Evolutionary conservation across 192 early-diverging fungal species (phyloP), one percentile per base, ranked within the genome.

Genomic region (Spizellomyces sp.): DNA sequence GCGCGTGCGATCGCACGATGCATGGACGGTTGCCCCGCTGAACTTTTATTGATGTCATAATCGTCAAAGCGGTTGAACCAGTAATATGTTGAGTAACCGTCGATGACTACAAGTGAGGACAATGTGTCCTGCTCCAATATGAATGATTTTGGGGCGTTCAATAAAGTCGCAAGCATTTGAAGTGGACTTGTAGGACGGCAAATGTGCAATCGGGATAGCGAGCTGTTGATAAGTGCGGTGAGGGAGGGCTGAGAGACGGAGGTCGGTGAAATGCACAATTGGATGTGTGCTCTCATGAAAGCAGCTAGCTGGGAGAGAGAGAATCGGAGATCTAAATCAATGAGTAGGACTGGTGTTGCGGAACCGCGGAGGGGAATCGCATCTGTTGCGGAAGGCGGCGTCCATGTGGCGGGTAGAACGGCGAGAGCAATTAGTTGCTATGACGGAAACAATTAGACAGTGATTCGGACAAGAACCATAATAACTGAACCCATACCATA

Each of bases 11-110:
- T 54, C 12, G 50, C 50, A 4, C 50, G 50, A 19, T 54, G 50
- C 17, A 19, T n/a, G 12, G 50, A 54, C 1, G 50, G 12, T 36
- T 36, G 27, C 27, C 27, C 27, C 27, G 27, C 27, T 36, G 27
- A 36, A 36, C 27, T 36, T 36, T 36, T 36, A 36, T 36, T 36
- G 27, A 36, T 36, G 3, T 19, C 50, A 19, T n/a, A 54, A 42
- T 68, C 66, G 36, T 68, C 50, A 10, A 68, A 19, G 21, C 66
- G 48, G 55, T 68, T 68, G 0, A 57, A 21, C 66, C 66, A 68
- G 55, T 68, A 68, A 15, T 43, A 56, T 12, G 66, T 21, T 36
- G 66, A 58, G 6, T 54, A 42, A 14, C 66, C 55, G 55, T 68
- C 66, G 21, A 68, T 55, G 8, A 68, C 7, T 0, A 68, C 54